Conservation (phyloP, 2,329 filamentous ascomycete species). For the Hymenoscyphus repandus region DNA sequence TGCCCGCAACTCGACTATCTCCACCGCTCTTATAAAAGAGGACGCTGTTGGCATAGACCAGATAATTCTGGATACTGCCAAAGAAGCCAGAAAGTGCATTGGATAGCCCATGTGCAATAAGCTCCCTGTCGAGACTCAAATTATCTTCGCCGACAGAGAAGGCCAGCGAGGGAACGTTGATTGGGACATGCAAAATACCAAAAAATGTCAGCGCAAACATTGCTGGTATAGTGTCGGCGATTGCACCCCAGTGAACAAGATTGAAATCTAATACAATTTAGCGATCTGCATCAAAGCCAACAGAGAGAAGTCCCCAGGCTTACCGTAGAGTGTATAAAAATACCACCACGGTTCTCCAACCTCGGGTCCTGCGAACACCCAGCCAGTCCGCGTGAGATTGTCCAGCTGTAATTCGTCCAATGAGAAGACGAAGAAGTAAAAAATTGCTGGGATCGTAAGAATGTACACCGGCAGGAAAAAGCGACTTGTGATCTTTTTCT, state of each 20-base stretch:
- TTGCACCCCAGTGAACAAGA: conserved; percentile 75
- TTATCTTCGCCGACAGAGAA: conserved; percentile 90
- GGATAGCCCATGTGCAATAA: conserved; percentile 88
- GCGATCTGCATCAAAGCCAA: background rate
- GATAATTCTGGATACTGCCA: conserved; percentile 92
- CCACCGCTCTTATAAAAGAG: conserved; percentile 93
- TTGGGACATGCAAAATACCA: conserved; percentile 92
- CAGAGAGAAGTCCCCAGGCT: conserved; percentile 35
- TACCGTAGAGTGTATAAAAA: conserved; percentile 93
- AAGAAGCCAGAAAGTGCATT: conserved; percentile 83
- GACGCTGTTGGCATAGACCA: conserved; percentile 97
- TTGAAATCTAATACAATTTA: conserved; percentile 57
- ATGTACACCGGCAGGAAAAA: conserved; percentile 87
- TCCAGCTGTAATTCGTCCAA: conserved; percentile 64
- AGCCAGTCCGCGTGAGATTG: conserved; percentile 66
- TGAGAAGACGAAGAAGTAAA: conserved; percentile 71
- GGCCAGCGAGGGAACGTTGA: conserved; percentile 92
- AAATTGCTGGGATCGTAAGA: conserved; percentile 67
- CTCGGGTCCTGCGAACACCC: conserved; percentile 86
- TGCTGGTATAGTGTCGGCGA: conserved; percentile 79
- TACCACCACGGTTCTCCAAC: conserved; percentile 92
- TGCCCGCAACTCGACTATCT: conserved; percentile 76
- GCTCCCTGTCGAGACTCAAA: conserved; percentile 81
- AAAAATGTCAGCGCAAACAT: conserved; percentile 98
- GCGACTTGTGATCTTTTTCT: conserved; percentile 72